These are phyloP conservation scores for Trematosphaeria pertusa DNA, from an alignment of 2,329 filamentous ascomycete genomes.

Conservation along the genomic window DNA sequence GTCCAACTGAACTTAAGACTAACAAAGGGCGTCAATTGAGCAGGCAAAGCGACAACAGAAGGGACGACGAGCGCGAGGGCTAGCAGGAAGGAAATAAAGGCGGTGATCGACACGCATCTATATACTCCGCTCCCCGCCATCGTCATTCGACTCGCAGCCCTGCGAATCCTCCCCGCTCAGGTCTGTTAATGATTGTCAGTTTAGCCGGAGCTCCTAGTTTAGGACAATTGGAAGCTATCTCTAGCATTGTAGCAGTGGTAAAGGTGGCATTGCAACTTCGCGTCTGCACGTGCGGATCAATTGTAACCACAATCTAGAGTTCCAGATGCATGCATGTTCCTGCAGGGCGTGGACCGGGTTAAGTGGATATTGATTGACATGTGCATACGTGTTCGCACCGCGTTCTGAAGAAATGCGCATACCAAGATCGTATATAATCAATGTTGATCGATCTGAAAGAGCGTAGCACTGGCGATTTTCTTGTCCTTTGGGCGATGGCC, in stretches of 20 bases:
- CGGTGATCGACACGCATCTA: slow-evolving; percentile 11
- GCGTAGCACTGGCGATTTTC: not conserved
- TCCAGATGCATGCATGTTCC: slow-evolving; percentile 12
- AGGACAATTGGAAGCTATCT: slow-evolving; percentile 5
- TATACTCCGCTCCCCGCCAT: slow-evolving; percentile 22
- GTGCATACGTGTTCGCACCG: slow-evolving; percentile 19
- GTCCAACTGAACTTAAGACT: too few species aligned
- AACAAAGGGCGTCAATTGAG: too few species aligned
- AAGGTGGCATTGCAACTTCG: slow-evolving; percentile 20
- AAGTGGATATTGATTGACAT: slow-evolving; percentile 10
- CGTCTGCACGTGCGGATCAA: slow-evolving; percentile 14
- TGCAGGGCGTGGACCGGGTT: slow-evolving; percentile 19
- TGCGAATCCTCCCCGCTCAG: slow-evolving; percentile 12
- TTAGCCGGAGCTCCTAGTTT: slow-evolving; percentile 22
- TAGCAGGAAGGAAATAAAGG: too few species aligned
- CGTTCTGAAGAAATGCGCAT: slow-evolving; percentile 5
- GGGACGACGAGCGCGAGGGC: too few species aligned
- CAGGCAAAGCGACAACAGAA: too few species aligned
- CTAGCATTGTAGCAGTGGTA: not conserved
- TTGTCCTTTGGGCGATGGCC: not conserved
- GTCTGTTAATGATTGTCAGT: slow-evolving; percentile 15
- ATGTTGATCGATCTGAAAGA: not conserved
- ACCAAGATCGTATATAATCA: slow-evolving; percentile 19
- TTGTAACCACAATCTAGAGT: slow-evolving; percentile 27
- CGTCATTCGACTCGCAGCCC: slow-evolving; percentile 10